phyloP scores from a whole-genome alignment of 1,139 yeast genomes.

The Protomyces gravidus region DNA sequence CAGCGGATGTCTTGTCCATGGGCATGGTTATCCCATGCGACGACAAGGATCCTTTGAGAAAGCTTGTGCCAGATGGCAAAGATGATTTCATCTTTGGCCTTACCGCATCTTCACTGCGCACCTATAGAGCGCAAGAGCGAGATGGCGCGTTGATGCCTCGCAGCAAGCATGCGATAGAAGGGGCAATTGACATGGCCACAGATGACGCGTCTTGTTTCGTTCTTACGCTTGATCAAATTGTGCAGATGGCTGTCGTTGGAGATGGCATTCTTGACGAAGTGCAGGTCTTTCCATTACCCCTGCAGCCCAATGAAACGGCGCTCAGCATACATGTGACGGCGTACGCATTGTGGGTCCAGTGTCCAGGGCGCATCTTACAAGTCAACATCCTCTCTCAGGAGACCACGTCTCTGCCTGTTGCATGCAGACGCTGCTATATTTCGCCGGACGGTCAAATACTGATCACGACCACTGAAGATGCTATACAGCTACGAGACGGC shows the following conservation, averaged over 20 bases:
- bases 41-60: background rate
- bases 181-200: background rate
- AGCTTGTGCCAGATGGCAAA: constrained; percentile 3
- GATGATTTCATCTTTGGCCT: constrained; percentile 9
- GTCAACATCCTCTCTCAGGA: background rate
- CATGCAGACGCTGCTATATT: background rate
- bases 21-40: constrained; percentile 3
- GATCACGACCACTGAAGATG: background rate
- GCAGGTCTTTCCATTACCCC: background rate
- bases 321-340: background rate
- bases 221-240: background rate
- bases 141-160: background rate
- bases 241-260: background rate
- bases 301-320: background rate
- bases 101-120: background rate
- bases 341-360: background rate
- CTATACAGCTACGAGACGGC: background rate
- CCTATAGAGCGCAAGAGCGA: background rate
- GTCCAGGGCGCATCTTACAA: background rate
- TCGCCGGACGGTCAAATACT: background rate
- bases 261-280: background rate
- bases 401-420: background rate
- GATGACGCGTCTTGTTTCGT: background rate
- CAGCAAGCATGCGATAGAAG: background rate
- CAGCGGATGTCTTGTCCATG: constrained; percentile 6